phyloP scores from a whole-genome alignment of 75 land plant genomes.

The Selaginella tamariscina region DNA sequence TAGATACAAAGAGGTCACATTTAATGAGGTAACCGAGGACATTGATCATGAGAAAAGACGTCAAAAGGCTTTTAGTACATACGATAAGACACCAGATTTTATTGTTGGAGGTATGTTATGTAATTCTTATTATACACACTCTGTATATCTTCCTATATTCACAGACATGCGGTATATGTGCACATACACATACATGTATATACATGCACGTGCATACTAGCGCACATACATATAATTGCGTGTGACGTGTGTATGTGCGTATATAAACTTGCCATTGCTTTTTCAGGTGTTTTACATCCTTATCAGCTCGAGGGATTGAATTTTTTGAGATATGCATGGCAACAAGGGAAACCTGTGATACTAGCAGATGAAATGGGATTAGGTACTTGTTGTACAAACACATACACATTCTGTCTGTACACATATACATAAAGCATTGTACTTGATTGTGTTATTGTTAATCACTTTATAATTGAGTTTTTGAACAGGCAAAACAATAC shows the following conservation, averaged over 20 bases:
- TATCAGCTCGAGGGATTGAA: slow-evolving; percentile 97
- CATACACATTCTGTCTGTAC: no score
- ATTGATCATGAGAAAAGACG: slow-evolving; percentile 33
- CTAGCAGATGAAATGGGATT: slow-evolving; percentile 99
- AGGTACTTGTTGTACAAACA: slow-evolving; percentile 30
- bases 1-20: slow-evolving; percentile 41
- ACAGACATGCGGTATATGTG: no score
- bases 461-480: background rate
- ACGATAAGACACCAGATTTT: slow-evolving; percentile 69
- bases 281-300: slow-evolving; percentile 71
- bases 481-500: slow-evolving; percentile 83
- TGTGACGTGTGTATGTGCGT: background rate
- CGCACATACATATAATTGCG: background rate
- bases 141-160: no score
- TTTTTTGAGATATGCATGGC: slow-evolving; percentile 88
- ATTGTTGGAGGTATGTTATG: slow-evolving; percentile 66
- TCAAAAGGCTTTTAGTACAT: slow-evolving; percentile 40
- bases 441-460: background rate
- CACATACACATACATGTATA: no score
- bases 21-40: slow-evolving; percentile 17
- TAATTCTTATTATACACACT: no score
- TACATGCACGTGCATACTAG: no score
- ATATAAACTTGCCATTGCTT: background rate
- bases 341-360: slow-evolving; percentile 79
- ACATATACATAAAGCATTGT: no score